Percentiles rank a stretch among this genome's conserved stretches.
phyloP scores from a whole-genome alignment of 2,329 filamentous ascomycete species.

The Scedosporium aurantiacum region DNA sequence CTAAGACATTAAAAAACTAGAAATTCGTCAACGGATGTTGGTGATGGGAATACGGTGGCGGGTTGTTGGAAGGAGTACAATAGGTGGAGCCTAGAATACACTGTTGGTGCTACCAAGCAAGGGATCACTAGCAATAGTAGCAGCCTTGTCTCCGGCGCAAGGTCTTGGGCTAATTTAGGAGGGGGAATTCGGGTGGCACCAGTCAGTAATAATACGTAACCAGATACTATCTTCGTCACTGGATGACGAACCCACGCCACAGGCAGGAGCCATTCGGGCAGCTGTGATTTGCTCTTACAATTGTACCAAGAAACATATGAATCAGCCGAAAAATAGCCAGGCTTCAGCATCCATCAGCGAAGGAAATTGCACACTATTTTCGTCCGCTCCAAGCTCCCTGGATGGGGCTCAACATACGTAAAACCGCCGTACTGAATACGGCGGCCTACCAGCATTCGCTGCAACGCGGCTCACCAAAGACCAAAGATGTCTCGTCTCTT shows the following conservation, averaged over 20 bases:
- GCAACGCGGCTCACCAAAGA: no score
- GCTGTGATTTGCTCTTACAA: not conserved
- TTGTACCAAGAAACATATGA: not conserved
- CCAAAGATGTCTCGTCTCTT: no score
- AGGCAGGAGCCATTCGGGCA: not conserved
- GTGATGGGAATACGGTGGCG: not conserved
- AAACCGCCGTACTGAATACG: no score
- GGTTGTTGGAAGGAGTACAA: not conserved
- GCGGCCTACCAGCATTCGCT: no score
- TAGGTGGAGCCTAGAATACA: slow-evolving; percentile 3
- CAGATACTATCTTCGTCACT: slow-evolving; percentile 2
- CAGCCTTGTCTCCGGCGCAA: not conserved
- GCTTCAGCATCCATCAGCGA: not conserved
- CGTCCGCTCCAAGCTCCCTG: slow-evolving; percentile 2
- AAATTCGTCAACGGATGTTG: not conserved
- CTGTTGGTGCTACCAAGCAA: not conserved
- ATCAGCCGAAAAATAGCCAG: not conserved
- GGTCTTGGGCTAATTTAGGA: not conserved
- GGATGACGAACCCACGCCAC: slow-evolving; percentile 5
- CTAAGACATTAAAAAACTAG: not conserved
- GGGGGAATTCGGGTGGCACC: not conserved
- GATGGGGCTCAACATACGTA: no score
- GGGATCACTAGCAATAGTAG: not conserved
- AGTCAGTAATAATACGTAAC: slow-evolving; percentile 6
- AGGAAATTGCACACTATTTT: not conserved